Percentiles rank a stretch among this genome's conserved stretches.
Evolutionary conservation across 2,329 filamentous ascomycete genomes (phyloP).

Genomic region (Hypocrella siamensis): DNA sequence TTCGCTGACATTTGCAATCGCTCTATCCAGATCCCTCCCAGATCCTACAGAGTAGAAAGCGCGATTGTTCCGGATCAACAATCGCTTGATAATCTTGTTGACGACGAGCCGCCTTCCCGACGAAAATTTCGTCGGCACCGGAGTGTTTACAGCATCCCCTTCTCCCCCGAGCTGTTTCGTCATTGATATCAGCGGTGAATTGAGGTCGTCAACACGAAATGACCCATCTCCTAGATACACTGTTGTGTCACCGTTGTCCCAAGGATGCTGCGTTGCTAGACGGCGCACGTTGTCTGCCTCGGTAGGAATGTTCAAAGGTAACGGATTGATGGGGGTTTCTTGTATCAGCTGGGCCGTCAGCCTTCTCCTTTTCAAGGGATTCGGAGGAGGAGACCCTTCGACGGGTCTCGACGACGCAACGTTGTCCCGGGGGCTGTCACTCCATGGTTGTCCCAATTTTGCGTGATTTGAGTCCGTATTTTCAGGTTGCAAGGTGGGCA

Average conservation of each 20-base stretch:
- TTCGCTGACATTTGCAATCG: conserved; percentile 6
- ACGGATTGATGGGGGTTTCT: conserved; percentile 1
- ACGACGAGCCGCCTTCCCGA: conserved; percentile 28
- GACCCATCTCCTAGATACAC: conserved; percentile 21
- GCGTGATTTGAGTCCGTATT: too few species aligned
- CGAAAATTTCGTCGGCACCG: conserved; percentile 15
- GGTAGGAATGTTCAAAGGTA: conserved; percentile 2
- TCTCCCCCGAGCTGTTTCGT: conserved; percentile 10
- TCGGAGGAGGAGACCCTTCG: conserved; percentile 6
- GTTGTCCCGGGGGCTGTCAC: too few species aligned
- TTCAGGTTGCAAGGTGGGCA: too few species aligned
- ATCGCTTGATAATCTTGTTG: conserved; percentile 21
- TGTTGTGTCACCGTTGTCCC: conserved; percentile 8
- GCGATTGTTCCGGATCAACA: conserved; percentile 17
- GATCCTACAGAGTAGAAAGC: conserved; percentile 1
- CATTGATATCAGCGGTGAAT: conserved; percentile 7
- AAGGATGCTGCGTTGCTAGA: conserved; percentile 3
- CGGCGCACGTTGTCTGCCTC: conserved; percentile 2
- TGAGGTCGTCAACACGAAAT: conserved; percentile 11
- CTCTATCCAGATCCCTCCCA: not conserved
- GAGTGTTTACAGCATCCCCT: conserved; percentile 12
- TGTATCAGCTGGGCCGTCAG: conserved; percentile 10
- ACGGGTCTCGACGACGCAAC: not conserved
- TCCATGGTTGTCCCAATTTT: too few species aligned
- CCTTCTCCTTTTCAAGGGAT: conserved; percentile 13